Percentiles rank a stretch among this genome's conserved stretches.
Evolutionary conservation across 2,329 filamentous ascomycete genomes (phyloP).

Genomic region (Xylaria sp.): DNA sequence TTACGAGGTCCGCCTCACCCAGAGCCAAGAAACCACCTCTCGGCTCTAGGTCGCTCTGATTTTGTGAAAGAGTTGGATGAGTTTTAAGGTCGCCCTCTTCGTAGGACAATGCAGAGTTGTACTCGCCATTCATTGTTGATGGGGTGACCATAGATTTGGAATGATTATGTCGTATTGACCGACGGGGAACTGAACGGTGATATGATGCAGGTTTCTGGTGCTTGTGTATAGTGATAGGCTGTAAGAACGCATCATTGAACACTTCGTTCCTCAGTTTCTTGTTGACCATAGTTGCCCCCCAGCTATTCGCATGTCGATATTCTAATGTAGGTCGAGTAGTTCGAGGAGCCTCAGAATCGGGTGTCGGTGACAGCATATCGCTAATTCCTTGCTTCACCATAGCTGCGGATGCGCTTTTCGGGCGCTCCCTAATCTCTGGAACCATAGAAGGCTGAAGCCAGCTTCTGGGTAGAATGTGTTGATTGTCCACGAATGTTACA

Average conservation of each 20-base stretch:
- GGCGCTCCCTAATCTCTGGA: conserved; percentile 49
- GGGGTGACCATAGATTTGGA: conserved; percentile 54
- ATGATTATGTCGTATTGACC: conserved; percentile 57
- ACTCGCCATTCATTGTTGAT: conserved; percentile 28
- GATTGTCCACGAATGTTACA: conserved; percentile 93
- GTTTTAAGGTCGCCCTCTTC: conserved; percentile 42
- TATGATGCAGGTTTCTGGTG: conserved; percentile 72
- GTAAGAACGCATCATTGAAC: conserved; percentile 88
- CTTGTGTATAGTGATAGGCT: conserved; percentile 82
- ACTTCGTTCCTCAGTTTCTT: conserved; percentile 88
- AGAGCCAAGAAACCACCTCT: conserved; percentile 45
- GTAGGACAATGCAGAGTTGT: conserved; percentile 17
- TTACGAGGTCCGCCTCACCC: conserved; percentile 54
- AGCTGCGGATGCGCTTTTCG: conserved; percentile 52
- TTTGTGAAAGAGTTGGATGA: conserved; percentile 44
- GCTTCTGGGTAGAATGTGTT: conserved; percentile 88
- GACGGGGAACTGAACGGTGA: conserved; percentile 71
- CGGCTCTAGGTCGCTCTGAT: conserved; percentile 51
- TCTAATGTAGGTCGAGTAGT: conserved; percentile 58
- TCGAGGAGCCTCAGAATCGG: conserved; percentile 28
- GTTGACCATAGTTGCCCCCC: conserved; percentile 94
- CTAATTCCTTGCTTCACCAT: conserved; percentile 39
- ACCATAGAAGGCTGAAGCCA: conserved; percentile 72
- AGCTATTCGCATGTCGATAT: conserved; percentile 71
- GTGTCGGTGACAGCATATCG: conserved; percentile 34